Conservation (phyloP, 2,329 filamentous ascomycete species). For the Colletotrichum sp. region DNA sequence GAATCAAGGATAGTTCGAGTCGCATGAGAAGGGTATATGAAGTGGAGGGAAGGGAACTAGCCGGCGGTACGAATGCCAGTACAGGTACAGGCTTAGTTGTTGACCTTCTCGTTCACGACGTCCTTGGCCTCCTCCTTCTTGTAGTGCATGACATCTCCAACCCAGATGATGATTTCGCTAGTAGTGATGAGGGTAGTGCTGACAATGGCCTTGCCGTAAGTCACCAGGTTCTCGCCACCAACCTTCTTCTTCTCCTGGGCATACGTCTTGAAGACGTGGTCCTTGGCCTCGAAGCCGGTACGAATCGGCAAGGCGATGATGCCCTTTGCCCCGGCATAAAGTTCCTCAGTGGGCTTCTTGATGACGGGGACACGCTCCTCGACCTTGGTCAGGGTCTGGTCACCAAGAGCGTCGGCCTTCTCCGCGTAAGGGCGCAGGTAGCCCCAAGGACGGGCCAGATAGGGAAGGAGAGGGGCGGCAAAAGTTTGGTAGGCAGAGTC, state of each 20-base stretch:
- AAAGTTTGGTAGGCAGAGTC: constrained; percentile 78
- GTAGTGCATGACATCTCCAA: constrained; percentile 61
- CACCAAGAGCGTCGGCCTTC: constrained; percentile 79
- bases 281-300: constrained; percentile 65
- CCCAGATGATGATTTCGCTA: constrained; percentile 67
- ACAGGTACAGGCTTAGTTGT: constrained; percentile 38
- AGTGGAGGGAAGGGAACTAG: neutral
- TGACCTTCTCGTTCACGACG: constrained; percentile 55
- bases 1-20: neutral
- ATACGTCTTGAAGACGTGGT: constrained; percentile 65
- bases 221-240: constrained; percentile 68
- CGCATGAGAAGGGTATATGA: constrained; percentile 16
- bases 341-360: constrained; percentile 76
- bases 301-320: constrained; percentile 68
- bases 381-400: constrained; percentile 72
- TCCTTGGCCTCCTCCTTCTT: constrained; percentile 69
- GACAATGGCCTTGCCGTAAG: constrained; percentile 72
- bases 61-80: neutral
- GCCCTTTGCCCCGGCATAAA: constrained; percentile 68
- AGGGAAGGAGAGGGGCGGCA: constrained; percentile 79
- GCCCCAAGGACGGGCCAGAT: constrained; percentile 78
- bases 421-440: constrained; percentile 86
- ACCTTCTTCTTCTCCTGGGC: constrained; percentile 66
- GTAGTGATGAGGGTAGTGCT: constrained; percentile 71
- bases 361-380: constrained; percentile 75